These are phyloP conservation scores for Irpex rosettiformis DNA, from an alignment of 1,284 basidiomycete genomes.

Conservation along the genomic window DNA sequence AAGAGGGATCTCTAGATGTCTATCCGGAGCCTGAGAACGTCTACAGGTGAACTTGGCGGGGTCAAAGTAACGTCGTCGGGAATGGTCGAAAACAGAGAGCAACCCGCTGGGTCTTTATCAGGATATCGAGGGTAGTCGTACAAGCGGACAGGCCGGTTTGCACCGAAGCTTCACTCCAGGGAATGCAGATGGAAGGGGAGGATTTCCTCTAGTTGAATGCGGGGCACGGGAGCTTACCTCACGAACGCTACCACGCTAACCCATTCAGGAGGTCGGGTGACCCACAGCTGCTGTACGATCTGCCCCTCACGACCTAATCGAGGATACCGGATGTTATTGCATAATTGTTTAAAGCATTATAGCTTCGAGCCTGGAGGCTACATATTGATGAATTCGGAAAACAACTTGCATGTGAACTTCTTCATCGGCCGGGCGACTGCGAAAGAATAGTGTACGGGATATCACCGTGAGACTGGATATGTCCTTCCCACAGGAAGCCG, in stretches of 20 bases:
- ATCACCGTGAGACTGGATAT: too few species aligned
- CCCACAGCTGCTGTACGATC: background rate
- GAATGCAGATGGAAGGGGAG: background rate
- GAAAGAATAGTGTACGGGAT: too few species aligned
- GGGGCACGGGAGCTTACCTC: background rate
- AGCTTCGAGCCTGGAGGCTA: background rate
- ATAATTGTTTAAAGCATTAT: background rate
- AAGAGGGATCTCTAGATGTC: background rate
- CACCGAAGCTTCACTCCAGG: background rate
- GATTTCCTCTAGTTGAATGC: background rate
- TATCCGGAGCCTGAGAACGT: background rate
- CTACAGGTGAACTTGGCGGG: background rate
- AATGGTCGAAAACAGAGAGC: background rate
- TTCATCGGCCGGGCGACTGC: too few species aligned
- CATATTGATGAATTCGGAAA: too few species aligned
- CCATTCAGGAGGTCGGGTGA: conserved; percentile 3
- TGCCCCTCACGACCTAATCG: background rate
- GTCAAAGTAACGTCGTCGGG: background rate
- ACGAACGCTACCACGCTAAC: background rate
- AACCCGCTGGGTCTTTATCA: background rate
- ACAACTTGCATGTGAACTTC: too few species aligned
- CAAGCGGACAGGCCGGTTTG: background rate
- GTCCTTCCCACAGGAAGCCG: too few species aligned
- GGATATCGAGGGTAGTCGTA: background rate
- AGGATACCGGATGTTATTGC: conserved; percentile 1